Conservation (phyloP, 2,329 filamentous ascomycete species). For the Alternaria brassicicola region DNA sequence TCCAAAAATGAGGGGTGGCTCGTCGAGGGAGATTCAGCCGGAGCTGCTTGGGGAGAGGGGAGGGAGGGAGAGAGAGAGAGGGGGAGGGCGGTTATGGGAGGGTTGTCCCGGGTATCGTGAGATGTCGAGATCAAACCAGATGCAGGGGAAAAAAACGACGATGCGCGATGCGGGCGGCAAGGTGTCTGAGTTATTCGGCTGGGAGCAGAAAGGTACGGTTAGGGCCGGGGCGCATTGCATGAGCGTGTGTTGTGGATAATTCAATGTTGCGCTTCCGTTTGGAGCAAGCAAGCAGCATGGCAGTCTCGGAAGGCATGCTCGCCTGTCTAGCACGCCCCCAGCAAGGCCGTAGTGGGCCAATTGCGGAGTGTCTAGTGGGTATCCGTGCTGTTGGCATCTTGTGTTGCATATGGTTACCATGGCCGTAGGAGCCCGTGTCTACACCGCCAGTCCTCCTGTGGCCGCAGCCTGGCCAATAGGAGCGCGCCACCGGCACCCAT, state of each 20-base stretch:
- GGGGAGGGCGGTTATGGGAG: slow-evolving; percentile 10
- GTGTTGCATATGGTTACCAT: slow-evolving; percentile 8
- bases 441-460: slow-evolving; percentile 39
- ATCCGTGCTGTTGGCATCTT: slow-evolving; percentile 15
- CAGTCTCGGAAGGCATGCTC: slow-evolving; percentile 21
- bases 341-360: slow-evolving; percentile 22
- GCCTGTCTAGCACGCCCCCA: slow-evolving; percentile 28
- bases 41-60: slow-evolving; percentile 6
- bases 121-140: slow-evolving; percentile 25
- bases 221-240: slow-evolving; percentile 29
- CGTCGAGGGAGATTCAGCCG: slow-evolving; percentile 22
- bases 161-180: slow-evolving; percentile 24
- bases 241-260: slow-evolving; percentile 20
- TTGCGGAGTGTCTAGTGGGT: slow-evolving; percentile 15
- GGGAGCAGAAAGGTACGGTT: slow-evolving; percentile 26
- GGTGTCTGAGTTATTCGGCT: slow-evolving; percentile 24
- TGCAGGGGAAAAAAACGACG: slow-evolving; percentile 29
- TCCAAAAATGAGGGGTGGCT: slow-evolving; percentile 29
- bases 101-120: slow-evolving; percentile 11
- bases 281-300: slow-evolving; percentile 13
- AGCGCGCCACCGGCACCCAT: slow-evolving; percentile 15
- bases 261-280: slow-evolving; percentile 14
- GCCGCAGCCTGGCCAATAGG: slow-evolving; percentile 14
- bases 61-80: too few relatives aligned
- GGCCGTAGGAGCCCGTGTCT: slow-evolving; percentile 14